A percentile compares a stretch with the other conserved stretches of the same genome.
These are phyloP conservation scores for Colletotrichum tropicale DNA, from an alignment of 2,329 filamentous ascomycete genomes.

Conservation along the genomic window DNA sequence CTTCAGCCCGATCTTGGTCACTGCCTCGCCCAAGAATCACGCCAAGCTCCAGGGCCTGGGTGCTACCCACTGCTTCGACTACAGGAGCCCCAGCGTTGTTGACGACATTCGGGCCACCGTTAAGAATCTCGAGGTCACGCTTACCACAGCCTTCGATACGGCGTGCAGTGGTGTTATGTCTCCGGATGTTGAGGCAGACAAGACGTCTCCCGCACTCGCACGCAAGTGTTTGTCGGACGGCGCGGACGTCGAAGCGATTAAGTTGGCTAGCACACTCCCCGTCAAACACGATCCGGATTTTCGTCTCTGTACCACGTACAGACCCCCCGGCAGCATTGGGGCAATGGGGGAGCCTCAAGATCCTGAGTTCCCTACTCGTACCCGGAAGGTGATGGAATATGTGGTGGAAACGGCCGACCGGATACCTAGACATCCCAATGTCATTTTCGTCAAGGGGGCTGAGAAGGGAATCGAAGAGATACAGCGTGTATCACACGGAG, in stretches of 20 bases:
- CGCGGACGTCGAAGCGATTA: neutral
- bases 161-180: neutral
- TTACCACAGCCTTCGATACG: neutral
- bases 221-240: neutral
- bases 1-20: slow-evolving; percentile 32
- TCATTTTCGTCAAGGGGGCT: neutral
- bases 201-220: neutral
- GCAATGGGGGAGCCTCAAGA: neutral
- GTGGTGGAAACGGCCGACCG: neutral
- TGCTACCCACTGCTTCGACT: slow-evolving; percentile 38
- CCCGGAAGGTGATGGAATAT: neutral
- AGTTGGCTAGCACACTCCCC: neutral
- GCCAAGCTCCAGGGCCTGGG: slow-evolving; percentile 32
- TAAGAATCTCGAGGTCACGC: neutral
- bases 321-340: neutral
- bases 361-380: neutral
- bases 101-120: neutral
- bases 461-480: neutral
- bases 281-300: neutral
- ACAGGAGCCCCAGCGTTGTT: slow-evolving; percentile 8
- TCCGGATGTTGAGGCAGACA: neutral
- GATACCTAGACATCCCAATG: neutral
- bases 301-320: neutral
- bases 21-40: slow-evolving; percentile 34
- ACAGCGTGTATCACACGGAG: neutral